A percentile compares a stretch with the other conserved stretches of the same genome.
These are phyloP conservation scores for Pseudomonodictys pantanalensis DNA, from an alignment of 495 filamentous ascomycete species.

Conservation along the genomic window DNA sequence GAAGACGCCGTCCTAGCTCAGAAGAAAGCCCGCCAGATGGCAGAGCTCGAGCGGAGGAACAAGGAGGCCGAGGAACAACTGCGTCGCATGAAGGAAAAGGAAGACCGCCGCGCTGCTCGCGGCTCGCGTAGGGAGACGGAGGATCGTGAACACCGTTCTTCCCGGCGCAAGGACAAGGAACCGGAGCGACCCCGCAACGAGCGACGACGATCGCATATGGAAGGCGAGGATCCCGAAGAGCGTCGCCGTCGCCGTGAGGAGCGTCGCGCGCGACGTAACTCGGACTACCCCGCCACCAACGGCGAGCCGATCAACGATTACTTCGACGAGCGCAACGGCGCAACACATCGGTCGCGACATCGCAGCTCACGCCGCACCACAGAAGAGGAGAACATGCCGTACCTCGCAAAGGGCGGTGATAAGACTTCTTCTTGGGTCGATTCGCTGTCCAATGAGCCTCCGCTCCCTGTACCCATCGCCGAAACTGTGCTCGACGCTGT, in stretches of 20 bases:
- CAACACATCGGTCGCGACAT: conserved; percentile 7
- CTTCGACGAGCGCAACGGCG: conserved; percentile 34
- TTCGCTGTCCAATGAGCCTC: conserved; percentile 28
- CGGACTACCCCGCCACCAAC: conserved; percentile 22
- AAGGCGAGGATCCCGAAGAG: conserved; percentile 33
- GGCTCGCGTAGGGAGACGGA: conserved; percentile 24
- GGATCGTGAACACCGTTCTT: conserved; percentile 26
- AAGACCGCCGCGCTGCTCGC: conserved; percentile 24
- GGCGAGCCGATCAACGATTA: conserved; percentile 31
- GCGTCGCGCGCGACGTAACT: conserved; percentile 22
- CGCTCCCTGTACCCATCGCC: conserved; percentile 32
- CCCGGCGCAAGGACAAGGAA: conserved; percentile 32
- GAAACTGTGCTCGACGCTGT: conserved; percentile 31
- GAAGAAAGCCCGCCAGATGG: conserved; percentile 29
- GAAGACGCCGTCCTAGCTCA: conserved; percentile 26
- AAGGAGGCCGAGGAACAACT: conserved; percentile 29
- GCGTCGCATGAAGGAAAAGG: conserved; percentile 35
- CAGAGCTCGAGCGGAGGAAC: conserved; percentile 31
- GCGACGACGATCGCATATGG: conserved; percentile 28
- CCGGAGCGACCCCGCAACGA: conserved; percentile 20
- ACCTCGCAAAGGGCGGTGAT: conserved; percentile 32
- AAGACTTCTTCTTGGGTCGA: conserved; percentile 38
- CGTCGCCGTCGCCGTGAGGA: conserved; percentile 28
- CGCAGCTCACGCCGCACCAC: conserved; percentile 18
- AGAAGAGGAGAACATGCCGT: conserved; percentile 20